A percentile compares a stretch with the other conserved stretches of the same genome.
phyloP scores from a whole-genome alignment of 2,329 filamentous ascomycete species.

The Cercospora sesami region DNA sequence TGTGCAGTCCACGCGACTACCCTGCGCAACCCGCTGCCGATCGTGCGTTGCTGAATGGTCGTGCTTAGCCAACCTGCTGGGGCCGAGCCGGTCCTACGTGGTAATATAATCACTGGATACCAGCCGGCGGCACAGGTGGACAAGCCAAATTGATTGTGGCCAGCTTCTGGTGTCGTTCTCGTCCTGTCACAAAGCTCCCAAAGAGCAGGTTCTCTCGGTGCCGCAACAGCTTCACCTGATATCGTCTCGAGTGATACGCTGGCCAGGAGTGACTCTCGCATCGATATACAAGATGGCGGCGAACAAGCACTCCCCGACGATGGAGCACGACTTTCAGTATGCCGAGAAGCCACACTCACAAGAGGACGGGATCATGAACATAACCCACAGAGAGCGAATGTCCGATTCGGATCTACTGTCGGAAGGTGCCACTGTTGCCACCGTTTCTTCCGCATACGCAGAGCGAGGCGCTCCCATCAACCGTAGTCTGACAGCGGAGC shows the following conservation, averaged over 20 bases:
- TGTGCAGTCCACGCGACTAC: conserved; percentile 11
- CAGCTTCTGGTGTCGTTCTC: conserved; percentile 7
- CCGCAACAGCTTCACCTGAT: background rate
- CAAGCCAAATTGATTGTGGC: background rate
- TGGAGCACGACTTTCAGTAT: conserved; percentile 14
- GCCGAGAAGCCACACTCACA: conserved; percentile 6
- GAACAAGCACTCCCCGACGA: background rate
- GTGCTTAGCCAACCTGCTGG: conserved; percentile 6
- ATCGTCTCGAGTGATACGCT: background rate
- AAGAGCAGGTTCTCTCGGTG: background rate
- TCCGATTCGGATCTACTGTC: conserved; percentile 18
- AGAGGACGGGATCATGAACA: conserved; percentile 18
- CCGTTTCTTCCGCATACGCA: conserved; percentile 20
- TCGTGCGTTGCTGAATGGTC: conserved; percentile 16
- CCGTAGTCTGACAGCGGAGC: conserved; percentile 32
- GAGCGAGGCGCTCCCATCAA: conserved; percentile 35
- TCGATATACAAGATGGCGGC: conserved; percentile 8
- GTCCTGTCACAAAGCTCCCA: background rate
- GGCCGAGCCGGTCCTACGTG: background rate
- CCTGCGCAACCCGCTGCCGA: conserved; percentile 13
- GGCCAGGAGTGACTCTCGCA: background rate
- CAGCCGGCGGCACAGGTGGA: background rate
- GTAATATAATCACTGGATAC: conserved; percentile 16
- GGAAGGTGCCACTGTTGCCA: conserved; percentile 16
- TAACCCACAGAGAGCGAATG: conserved; percentile 29